These are phyloP conservation scores for Eimeria acervulina DNA, from an alignment of 169 alveolate genomes.

Conservation along the genomic window DNA sequence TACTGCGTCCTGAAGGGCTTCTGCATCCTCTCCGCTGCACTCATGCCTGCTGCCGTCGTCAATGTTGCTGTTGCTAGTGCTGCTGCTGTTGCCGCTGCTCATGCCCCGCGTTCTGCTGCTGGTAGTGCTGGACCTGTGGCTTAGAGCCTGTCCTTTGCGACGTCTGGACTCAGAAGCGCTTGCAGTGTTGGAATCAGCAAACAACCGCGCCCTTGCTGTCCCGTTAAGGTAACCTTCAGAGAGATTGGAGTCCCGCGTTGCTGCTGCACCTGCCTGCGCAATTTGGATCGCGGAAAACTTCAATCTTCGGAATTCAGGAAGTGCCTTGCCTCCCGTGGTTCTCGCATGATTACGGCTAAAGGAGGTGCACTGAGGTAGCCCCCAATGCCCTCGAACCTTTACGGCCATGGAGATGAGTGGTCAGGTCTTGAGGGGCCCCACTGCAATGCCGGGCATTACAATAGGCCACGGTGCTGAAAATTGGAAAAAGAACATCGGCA, in stretches of 20 bases:
- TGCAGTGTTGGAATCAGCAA: background rate
- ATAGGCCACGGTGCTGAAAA: background rate
- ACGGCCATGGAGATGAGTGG: background rate
- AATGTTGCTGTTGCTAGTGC: background rate
- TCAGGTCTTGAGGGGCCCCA: conserved; percentile 42
- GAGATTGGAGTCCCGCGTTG: background rate
- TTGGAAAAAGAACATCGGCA: background rate
- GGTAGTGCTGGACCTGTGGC: background rate
- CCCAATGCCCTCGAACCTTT: background rate
- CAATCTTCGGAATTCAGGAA: background rate
- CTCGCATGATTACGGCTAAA: background rate
- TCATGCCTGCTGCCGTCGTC: background rate
- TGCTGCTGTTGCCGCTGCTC: background rate
- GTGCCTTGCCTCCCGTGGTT: background rate
- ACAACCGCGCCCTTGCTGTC: background rate
- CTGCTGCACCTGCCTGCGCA: background rate
- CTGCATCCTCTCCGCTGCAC: conserved; percentile 7
- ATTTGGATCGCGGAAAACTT: background rate
- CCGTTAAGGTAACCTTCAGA: background rate
- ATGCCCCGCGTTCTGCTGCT: background rate
- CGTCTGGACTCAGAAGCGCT: background rate
- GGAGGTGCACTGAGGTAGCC: conserved; percentile 15
- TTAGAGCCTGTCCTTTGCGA: background rate
- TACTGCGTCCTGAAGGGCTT: conserved; percentile 15
- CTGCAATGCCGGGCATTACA: conserved; percentile 15